These are phyloP conservation scores for Epichloe bromicola DNA, from an alignment of 2,329 filamentous ascomycete species.

Conservation along the genomic window DNA sequence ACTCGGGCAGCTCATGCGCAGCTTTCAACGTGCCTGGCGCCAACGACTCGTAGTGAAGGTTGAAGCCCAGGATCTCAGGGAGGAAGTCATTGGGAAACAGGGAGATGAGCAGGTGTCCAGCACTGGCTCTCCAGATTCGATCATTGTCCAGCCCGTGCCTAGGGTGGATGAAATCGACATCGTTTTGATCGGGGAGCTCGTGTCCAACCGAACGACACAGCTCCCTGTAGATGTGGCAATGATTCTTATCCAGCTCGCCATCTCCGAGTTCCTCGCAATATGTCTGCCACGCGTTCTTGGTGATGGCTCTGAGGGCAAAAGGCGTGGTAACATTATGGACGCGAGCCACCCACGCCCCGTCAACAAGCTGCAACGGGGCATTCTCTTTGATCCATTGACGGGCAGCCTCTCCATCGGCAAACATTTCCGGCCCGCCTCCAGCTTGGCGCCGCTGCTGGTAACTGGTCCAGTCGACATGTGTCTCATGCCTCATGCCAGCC, in stretches of 20 bases:
- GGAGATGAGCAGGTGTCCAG: conserved; percentile 28
- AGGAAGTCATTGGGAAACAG: conserved; percentile 23
- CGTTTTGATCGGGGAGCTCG: too few relatives aligned
- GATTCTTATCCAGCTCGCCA: conserved; percentile 31
- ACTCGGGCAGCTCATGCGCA: conserved; percentile 28
- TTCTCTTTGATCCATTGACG: not conserved
- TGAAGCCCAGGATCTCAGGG: conserved; percentile 37
- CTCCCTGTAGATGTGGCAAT: conserved; percentile 23
- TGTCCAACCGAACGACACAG: conserved; percentile 5
- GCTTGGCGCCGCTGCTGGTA: not conserved
- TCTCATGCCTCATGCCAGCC: too few relatives aligned
- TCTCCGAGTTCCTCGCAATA: conserved; percentile 38
- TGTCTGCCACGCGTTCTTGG: conserved; percentile 32
- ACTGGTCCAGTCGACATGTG: not conserved
- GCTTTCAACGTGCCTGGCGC: conserved; percentile 13
- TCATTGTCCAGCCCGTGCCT: too few relatives aligned
- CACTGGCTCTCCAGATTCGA: too few relatives aligned
- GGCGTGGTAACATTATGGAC: conserved; percentile 26
- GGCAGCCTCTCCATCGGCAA: not conserved
- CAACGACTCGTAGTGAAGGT: conserved; percentile 33
- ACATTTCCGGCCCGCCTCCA: not conserved
- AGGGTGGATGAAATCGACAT: too few relatives aligned
- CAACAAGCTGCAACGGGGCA: conserved; percentile 25
- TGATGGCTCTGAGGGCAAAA: conserved; percentile 18
- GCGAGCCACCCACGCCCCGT: conserved; percentile 35